These are phyloP conservation scores for Apiospora marii DNA, from an alignment of 2,329 filamentous ascomycete species.

Conservation along the genomic window DNA sequence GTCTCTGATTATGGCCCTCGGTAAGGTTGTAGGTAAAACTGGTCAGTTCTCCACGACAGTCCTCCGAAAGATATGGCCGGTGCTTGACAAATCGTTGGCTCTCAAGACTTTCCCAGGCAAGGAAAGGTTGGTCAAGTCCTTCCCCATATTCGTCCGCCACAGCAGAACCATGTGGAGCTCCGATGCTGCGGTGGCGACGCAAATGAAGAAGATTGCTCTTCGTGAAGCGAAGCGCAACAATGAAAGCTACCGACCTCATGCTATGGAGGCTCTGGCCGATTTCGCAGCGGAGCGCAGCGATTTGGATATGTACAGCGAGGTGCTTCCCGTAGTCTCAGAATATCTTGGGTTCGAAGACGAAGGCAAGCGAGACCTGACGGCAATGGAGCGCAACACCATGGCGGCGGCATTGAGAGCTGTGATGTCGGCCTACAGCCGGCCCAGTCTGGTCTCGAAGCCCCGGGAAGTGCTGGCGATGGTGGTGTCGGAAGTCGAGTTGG, in stretches of 20 bases:
- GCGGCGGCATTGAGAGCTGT: constrained; percentile 60
- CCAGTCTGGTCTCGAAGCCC: constrained; percentile 47
- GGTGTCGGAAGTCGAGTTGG: constrained; percentile 45
- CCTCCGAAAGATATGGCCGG: constrained; percentile 77
- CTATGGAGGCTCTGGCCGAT: constrained; percentile 74
- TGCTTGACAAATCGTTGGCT: constrained; percentile 79
- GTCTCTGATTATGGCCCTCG: constrained; percentile 73
- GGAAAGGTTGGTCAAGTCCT: constrained; percentile 81
- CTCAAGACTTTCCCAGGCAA: constrained; percentile 96
- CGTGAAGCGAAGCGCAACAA: constrained; percentile 95
- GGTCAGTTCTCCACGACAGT: constrained; percentile 67
- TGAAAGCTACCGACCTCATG: constrained; percentile 79
- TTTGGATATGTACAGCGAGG: constrained; percentile 73
- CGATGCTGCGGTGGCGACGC: constrained; percentile 61
- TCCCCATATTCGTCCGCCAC: constrained; percentile 78
- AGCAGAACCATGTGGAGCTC: constrained; percentile 64
- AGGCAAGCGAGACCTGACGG: constrained; percentile 48
- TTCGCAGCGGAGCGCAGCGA: constrained; percentile 75
- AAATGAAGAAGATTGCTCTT: constrained; percentile 81
- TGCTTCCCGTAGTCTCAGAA: constrained; percentile 68
- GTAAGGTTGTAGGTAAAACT: constrained; percentile 62
- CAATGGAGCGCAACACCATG: constrained; percentile 52
- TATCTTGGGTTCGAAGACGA: constrained; percentile 64
- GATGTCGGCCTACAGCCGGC: constrained; percentile 57
- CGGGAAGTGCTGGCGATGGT: constrained; percentile 49